Conservation (phyloP, 108 stramenopile species). For the Discostella stelligeroides region DNA sequence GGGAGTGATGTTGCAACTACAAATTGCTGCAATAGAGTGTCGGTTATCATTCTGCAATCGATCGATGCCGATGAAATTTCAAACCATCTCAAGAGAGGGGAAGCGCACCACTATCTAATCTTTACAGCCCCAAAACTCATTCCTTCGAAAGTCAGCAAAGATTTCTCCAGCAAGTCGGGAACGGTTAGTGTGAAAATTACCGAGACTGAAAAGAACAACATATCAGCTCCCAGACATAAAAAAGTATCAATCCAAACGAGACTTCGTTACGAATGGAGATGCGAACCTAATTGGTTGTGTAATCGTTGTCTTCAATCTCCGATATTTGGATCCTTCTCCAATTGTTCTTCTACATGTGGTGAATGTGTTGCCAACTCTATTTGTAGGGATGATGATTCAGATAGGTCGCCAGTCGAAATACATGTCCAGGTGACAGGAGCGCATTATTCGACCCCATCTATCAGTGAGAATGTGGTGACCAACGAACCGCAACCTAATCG, state of each 20-base stretch:
- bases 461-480: not conserved
- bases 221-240: conserved; percentile 5
- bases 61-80: conserved; percentile 9
- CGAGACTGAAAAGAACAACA: not conserved
- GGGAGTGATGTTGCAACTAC: not conserved
- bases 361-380: conserved; percentile 38
- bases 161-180: not conserved
- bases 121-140: conserved; percentile 23
- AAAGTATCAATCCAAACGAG: conserved; percentile 44
- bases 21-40: conserved; percentile 43
- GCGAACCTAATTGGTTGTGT: conserved; percentile 58
- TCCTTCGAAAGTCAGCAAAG: not conserved
- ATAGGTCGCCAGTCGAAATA: conserved; percentile 20
- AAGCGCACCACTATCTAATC: conserved; percentile 27
- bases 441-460: conserved; percentile 3
- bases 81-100: conserved; percentile 3
- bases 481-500: conserved; percentile 9
- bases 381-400: conserved; percentile 26
- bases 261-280: conserved; percentile 21
- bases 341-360: conserved; percentile 44
- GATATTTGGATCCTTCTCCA: conserved; percentile 45
- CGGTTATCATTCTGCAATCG: conserved; percentile 30
- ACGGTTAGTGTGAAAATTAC: conserved; percentile 12
- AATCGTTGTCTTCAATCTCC: conserved; percentile 52
- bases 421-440: conserved; percentile 31